Base-by-base conservation (phyloP, 306 rosid genomes). In the Quercus rubra region DNA sequence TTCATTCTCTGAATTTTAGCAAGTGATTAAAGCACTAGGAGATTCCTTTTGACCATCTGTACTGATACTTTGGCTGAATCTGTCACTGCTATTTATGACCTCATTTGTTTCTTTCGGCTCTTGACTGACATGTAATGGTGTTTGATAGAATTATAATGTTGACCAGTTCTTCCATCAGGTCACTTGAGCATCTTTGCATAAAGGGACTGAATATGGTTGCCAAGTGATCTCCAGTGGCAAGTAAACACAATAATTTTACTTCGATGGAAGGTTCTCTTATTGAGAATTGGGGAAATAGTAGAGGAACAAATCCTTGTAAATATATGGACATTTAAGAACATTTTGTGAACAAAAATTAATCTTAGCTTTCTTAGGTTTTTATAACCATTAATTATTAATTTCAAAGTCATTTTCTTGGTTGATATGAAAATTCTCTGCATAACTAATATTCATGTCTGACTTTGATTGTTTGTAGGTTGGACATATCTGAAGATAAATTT, bases 401-500 rank as follows among this genome's bases (percentile, higher is more conserved):
- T 57, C 68, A 74, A 71, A 54, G 15, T 62, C 64, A 31, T 67
- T 49, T 69, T 41, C 27, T 55, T 85, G 52, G 31, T 63, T 67
- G 70, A 25, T 63, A 31, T 72, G 27, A 68, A 41, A 46, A n/a
- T 74, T 82, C 56, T 54, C 75, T 31, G 46, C 51, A 66, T 15
- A 46, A 3, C 25, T 66, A 49, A 28, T 70, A 54, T 55, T 69
- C 61, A 80, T 23, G 49, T 71, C 75, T 74, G 52, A 63, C 57
- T 78, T 61, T 76, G 66, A 75, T 73, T 79, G 41, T 59, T 33
- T 79, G 79, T 85, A 91, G 95, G 82, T 77, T 89, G 79, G 92
- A 89, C 79, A 84, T 91, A 74, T 84, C 92, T 25, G 89, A 91
- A 84, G 90, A 85, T 46, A 91, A 78, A 71, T 91, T 91, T 87